Evolutionary conservation across 1,139 yeast species (phyloP).

Genomic region (Dujonia santamariae): DNA sequence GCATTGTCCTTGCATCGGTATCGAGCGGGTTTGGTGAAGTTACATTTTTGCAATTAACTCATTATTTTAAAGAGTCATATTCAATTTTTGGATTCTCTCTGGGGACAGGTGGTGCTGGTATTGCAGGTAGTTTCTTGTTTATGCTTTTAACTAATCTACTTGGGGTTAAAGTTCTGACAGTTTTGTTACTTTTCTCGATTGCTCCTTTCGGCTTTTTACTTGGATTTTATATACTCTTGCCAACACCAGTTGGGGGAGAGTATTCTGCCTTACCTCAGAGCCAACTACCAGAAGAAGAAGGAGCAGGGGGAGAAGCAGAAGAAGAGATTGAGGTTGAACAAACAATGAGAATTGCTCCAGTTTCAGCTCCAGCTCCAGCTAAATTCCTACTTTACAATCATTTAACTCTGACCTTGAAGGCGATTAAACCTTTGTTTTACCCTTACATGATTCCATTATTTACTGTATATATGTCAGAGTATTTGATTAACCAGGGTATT

Average conservation of each 20-base stretch:
- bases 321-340: slow-evolving; percentile 5
- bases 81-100: slow-evolving; percentile 85
- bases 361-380: neutral
- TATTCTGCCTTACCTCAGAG: neutral
- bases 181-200: slow-evolving; percentile 30
- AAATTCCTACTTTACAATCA: slow-evolving; percentile 2
- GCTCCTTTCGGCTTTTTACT: slow-evolving; percentile 36
- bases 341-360: neutral
- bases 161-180: slow-evolving; percentile 27
- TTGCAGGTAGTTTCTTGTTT: slow-evolving; percentile 64
- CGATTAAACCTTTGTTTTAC: slow-evolving; percentile 46
- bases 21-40: slow-evolving; percentile 91
- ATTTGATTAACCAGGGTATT: slow-evolving; percentile 86
- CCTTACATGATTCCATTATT: slow-evolving; percentile 85
- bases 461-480: slow-evolving; percentile 82
- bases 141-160: slow-evolving; percentile 39
- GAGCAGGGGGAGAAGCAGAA: too few relatives aligned
- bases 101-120: slow-evolving; percentile 96
- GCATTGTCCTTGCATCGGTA: slow-evolving; percentile 77
- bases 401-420: slow-evolving; percentile 8
- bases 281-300: slow-evolving; percentile 15
- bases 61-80: slow-evolving; percentile 47
- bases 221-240: slow-evolving; percentile 28
- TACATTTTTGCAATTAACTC: slow-evolving; percentile 83
- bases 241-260: slow-evolving; percentile 11